Evolutionary conservation across 139 green algal species (phyloP), one percentile per base, ranked within the genome.

Genomic region (Tetraselmis chui): DNA sequence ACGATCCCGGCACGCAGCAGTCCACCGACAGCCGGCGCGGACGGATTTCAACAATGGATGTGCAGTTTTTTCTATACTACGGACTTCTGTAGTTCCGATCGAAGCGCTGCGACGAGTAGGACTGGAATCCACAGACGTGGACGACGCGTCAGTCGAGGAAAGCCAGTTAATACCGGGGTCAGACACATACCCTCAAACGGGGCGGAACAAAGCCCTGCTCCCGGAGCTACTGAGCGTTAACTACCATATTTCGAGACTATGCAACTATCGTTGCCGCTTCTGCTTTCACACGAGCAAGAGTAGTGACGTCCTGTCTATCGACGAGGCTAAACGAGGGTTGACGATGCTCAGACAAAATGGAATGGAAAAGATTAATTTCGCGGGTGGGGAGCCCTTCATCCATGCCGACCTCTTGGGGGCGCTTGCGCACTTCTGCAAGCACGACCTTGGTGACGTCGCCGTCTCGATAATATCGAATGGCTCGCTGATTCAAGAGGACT

Each of bases 181-280:
- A n/a, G n/a, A n/a, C n/a, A n/a, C n/a, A n/a, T n/a, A n/a, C n/a
- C n/a, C n/a, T n/a, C n/a, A n/a, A n/a, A n/a, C n/a, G n/a, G n/a
- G n/a, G n/a, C n/a, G n/a, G n/a, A n/a, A n/a, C n/a, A n/a, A n/a
- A n/a, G n/a, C n/a, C n/a, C n/a, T n/a, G n/a, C n/a, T n/a, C n/a
- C n/a, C n/a, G n/a, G n/a, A n/a, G n/a, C n/a, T n/a, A 75, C 81
- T 67, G n/a, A 80, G 58, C 22, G 81, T 84, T 1, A 84, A 84
- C 28, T 84, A 67, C 28, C 75, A 80, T 74, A 31, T 84, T 0
- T 30, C 80, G 67, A 29, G 28, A 29, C 27, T 29, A 1, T 83
- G 59, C 29, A 85, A 82, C 78, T 87, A 82, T 32, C n/a, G 78
- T 28, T 84, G 83, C 83, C 75, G 59, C 30, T 83, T 79, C 59